Evolutionary conservation across 441 rosid genomes (phyloP).

Genomic region (Pelargonium citronellum): DNA sequence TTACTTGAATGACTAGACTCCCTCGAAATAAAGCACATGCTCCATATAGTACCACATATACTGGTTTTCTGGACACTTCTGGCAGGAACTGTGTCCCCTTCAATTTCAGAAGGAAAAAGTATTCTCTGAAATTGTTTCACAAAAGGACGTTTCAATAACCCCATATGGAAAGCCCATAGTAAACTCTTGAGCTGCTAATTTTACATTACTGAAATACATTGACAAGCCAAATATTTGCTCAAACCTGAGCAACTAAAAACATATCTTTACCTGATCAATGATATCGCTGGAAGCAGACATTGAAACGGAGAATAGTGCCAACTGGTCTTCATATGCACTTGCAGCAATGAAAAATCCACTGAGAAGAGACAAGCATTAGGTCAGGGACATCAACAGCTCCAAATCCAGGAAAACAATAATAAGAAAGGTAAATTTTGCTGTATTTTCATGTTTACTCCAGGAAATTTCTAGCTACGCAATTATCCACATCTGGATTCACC

Average conservation of each 20-base stretch:
- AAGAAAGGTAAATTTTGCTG: neutral
- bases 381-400: conserved; percentile 17
- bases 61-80: conserved; percentile 33
- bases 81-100: conserved; percentile 32
- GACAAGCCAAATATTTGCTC: conserved; percentile 21
- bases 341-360: conserved; percentile 82
- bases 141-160: conserved; percentile 25
- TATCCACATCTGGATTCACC: too few species aligned
- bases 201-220: neutral
- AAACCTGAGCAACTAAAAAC: conserved; percentile 14
- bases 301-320: conserved; percentile 80
- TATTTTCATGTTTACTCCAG: neutral
- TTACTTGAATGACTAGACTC: conserved; percentile 44
- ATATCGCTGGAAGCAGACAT: conserved; percentile 50
- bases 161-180: conserved; percentile 12
- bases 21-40: conserved; percentile 90
- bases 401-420: neutral
- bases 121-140: conserved; percentile 48
- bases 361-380: conserved; percentile 27
- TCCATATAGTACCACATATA: conserved; percentile 89
- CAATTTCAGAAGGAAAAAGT: conserved; percentile 66
- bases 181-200: conserved; percentile 9
- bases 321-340: conserved; percentile 75
- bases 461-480: too few species aligned
- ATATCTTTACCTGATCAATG: conserved; percentile 51